Evolutionary conservation across 176 grass and related monocot genomes (phyloP), one percentile per base, ranked within the genome.

Genomic region (Phyllostachys edulis): DNA sequence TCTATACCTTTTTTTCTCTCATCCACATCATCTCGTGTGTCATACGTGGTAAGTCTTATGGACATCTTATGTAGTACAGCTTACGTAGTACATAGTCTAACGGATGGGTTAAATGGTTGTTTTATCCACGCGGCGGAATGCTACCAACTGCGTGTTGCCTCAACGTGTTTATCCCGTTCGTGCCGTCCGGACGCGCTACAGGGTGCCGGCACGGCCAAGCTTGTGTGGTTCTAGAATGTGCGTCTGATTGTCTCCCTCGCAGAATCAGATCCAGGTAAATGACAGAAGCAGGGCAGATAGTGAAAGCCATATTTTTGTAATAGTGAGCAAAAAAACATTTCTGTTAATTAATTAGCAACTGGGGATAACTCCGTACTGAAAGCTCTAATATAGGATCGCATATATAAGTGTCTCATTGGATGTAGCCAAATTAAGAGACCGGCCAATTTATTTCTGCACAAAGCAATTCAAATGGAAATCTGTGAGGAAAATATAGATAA

Each of bases 131-230:
- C 67, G 52, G 24, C 18, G 64, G 13, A 17, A 32, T 16, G 26
- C 12, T 24, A 14, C 7, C 18, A 3, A n/a, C 54, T 20, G 6
- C 49, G 39, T 14, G 20, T 47, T 46, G 69, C 50, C 49, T 21
- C 38, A 63, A 39, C 79, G 85, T 88, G 36, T 12, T 78, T 38
- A n/a, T 17, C 21, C 71, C 72, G 29, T 73, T 15, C 6, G 34
- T 17, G 14, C 71, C 72, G 29, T 73, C 27, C 6, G 34, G 49
- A 39, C 15, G 46, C 69, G 62, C 39, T 57, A 20, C 21, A 60
- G n/a, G 21, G 56, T 42, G 67, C 67, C 67, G 67, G 21, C 40
- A 45, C 20, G 67, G 39, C 5, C 68, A 70, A 24, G 40, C 56
- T 60, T 10, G 23, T 41, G 41, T 26, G 68, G 24, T 46, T 71